A percentile compares a stretch with the other conserved stretches of the same genome.
Evolutionary conservation across 2,329 filamentous ascomycete genomes (phyloP).

Genomic region (Curvularia spicifera): DNA sequence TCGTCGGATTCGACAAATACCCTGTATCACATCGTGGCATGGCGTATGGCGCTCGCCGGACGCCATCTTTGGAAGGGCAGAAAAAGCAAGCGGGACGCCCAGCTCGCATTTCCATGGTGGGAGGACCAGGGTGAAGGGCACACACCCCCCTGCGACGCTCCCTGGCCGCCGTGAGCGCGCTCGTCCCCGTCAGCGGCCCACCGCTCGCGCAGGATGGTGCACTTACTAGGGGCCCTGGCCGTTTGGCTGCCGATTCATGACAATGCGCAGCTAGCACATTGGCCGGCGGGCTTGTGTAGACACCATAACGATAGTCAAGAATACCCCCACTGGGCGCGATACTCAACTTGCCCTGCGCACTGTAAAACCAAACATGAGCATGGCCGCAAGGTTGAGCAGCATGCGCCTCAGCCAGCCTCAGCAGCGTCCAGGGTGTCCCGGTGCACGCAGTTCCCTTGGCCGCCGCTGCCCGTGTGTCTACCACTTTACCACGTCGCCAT

Average conservation of each 20-base stretch:
- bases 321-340: conserved; percentile 35
- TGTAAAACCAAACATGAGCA: conserved; percentile 36
- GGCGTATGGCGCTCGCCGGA: conserved; percentile 40
- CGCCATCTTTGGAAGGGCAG: conserved; percentile 37
- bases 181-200: conserved; percentile 31
- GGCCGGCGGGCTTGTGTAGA: conserved; percentile 35
- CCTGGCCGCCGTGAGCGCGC: conserved; percentile 18
- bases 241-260: conserved; percentile 38
- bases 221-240: conserved; percentile 39
- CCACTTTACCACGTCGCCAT: no score
- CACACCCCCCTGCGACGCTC: conserved; percentile 28
- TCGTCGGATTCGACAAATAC: conserved; percentile 49
- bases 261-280: conserved; percentile 28
- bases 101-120: conserved; percentile 36
- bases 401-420: conserved; percentile 28
- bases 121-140: conserved; percentile 27
- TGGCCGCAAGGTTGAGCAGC: conserved; percentile 13
- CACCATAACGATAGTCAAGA: conserved; percentile 34
- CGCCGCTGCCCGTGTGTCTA: no score
- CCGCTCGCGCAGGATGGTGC: conserved; percentile 25
- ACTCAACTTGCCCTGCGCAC: conserved; percentile 25
- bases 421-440: conserved; percentile 11
- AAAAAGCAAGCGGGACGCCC: conserved; percentile 35
- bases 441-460: conserved; percentile 4
- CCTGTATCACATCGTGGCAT: conserved; percentile 51